Percentiles rank a stretch among this genome's conserved stretches.
phyloP scores from a whole-genome alignment of 306 rosid species.

The Cyamopsis tetragonoloba region DNA sequence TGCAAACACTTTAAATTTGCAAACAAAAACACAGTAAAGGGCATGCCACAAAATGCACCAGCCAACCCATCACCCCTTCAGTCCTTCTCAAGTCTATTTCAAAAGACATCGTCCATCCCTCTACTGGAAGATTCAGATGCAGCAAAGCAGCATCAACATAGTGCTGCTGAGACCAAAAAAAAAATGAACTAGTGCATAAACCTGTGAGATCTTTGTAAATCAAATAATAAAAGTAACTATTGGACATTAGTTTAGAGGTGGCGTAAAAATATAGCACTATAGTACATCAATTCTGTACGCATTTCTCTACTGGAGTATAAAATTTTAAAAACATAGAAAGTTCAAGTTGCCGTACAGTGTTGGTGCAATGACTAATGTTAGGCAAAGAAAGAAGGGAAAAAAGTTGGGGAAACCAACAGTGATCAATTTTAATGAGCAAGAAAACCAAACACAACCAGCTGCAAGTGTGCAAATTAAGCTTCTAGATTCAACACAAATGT shows the following conservation, averaged over 20 bases:
- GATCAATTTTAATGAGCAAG: not conserved
- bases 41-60: not conserved
- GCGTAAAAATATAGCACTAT: not conserved
- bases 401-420: not conserved
- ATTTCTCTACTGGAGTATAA: not conserved
- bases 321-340: not conserved
- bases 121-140: not conserved
- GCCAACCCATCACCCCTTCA: not conserved
- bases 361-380: not conserved
- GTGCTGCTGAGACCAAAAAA: not conserved
- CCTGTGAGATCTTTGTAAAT: not conserved
- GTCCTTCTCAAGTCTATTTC: not conserved
- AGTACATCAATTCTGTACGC: not conserved
- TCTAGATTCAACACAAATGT: not conserved
- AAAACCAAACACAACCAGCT: not conserved
- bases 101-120: not conserved
- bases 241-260: not conserved
- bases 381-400: not conserved
- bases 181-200: not conserved
- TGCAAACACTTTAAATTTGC: too few species aligned
- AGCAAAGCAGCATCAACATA: not conserved
- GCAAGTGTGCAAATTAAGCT: not conserved
- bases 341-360: not conserved
- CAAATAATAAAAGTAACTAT: not conserved
- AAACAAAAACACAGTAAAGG: not conserved